phyloP scores from a whole-genome alignment of 2,329 filamentous ascomycete genomes.

The Beauveria medogensis region DNA sequence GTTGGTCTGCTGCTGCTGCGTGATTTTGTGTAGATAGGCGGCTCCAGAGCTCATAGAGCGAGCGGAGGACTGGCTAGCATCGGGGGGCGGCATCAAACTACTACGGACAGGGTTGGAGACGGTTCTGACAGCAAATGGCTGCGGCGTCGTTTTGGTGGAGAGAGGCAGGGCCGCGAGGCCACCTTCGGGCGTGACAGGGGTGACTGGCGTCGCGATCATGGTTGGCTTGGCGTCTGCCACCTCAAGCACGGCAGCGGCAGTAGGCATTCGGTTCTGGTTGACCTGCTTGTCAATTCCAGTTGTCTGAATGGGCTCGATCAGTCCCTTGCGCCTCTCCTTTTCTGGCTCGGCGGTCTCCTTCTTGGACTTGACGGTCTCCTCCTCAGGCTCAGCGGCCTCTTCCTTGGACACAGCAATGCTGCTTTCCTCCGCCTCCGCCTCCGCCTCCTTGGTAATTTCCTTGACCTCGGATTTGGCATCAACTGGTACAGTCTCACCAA shows the following conservation, averaged over 20 bases:
- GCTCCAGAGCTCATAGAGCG: conserved; percentile 51
- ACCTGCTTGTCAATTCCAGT: conserved; percentile 30
- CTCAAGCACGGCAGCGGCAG: conserved; percentile 39
- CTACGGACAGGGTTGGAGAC: conserved; percentile 40
- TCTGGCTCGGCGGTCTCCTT: neutral
- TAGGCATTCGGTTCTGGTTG: neutral
- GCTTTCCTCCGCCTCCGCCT: neutral
- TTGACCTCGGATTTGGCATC: neutral
- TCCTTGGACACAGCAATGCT: neutral
- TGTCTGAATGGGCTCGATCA: conserved; percentile 49
- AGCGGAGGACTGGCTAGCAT: conserved; percentile 37
- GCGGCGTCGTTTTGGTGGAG: conserved; percentile 19
- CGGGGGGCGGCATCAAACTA: conserved; percentile 36
- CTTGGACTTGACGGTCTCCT: neutral
- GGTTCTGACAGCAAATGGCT: conserved; percentile 30
- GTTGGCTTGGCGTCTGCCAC: neutral
- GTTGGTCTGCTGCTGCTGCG: conserved; percentile 40
- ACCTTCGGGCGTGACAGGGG: neutral
- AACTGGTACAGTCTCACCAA: conserved; percentile 3
- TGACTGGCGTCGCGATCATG: conserved; percentile 7
- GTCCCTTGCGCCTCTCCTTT: conserved; percentile 18
- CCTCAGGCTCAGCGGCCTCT: neutral
- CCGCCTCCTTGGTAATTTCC: neutral
- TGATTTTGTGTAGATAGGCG: conserved; percentile 45
- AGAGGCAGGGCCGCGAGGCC: conserved; percentile 12